These are phyloP conservation scores for Exophiala aquamarina DNA, from an alignment of 2,329 filamentous ascomycete species.

Conservation along the genomic window DNA sequence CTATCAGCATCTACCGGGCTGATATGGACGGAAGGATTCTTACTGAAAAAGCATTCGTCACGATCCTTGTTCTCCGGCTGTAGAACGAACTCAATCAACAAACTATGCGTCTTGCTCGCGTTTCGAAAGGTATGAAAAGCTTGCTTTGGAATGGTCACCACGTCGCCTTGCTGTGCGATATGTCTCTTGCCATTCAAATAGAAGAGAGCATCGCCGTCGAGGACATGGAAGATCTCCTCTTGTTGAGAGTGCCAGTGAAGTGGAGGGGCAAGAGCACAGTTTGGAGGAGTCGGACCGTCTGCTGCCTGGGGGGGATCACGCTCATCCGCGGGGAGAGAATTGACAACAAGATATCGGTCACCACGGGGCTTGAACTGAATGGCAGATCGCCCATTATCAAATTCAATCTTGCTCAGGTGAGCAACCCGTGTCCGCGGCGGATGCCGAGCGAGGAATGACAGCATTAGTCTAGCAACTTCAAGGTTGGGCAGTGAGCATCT, in stretches of 20 bases:
- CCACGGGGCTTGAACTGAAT: slow-evolving; percentile 5
- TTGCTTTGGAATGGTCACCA: slow-evolving; percentile 6
- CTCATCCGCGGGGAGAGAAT: slow-evolving; percentile 7
- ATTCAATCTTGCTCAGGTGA: slow-evolving; percentile 9
- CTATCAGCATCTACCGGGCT: not conserved
- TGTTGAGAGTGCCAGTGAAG: slow-evolving; percentile 15
- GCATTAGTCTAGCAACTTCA: no score
- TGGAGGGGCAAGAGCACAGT: slow-evolving; percentile 10
- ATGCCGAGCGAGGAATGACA: not conserved
- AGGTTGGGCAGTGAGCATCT: no score
- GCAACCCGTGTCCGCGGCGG: slow-evolving; percentile 6
- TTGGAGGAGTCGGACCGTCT: slow-evolving; percentile 1
- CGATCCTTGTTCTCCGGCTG: slow-evolving; percentile 1
- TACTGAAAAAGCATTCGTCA: slow-evolving; percentile 5
- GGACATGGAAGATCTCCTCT: slow-evolving; percentile 15
- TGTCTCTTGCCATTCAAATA: slow-evolving; percentile 6
- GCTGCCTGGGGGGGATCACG: not conserved
- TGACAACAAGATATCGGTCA: slow-evolving; percentile 7
- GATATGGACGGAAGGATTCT: not conserved
- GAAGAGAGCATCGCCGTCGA: slow-evolving; percentile 10
- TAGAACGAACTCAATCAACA: slow-evolving; percentile 10
- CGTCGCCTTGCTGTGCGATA: slow-evolving; percentile 1
- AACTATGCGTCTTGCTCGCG: slow-evolving; percentile 4
- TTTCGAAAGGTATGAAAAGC: slow-evolving; percentile 14
- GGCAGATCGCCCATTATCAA: slow-evolving; percentile 10